These are phyloP conservation scores for Zymoseptoria passerinii DNA, from an alignment of 2,329 filamentous ascomycete species.

Conservation along the genomic window DNA sequence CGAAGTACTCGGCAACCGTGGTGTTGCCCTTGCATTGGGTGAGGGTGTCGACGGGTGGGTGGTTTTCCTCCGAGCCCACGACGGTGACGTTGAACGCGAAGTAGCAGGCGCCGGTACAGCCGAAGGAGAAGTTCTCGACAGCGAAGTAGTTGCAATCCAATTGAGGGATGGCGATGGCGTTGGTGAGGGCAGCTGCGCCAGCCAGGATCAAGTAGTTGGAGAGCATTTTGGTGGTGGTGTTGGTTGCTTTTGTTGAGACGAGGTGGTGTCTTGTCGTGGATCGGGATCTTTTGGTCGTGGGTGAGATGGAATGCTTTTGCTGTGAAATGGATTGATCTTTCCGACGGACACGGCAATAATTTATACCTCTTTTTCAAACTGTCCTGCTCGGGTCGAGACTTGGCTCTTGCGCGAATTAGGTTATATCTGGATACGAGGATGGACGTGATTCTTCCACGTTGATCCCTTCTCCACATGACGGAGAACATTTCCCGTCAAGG, in stretches of 20 bases:
- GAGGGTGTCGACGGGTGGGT: slow-evolving; percentile 11
- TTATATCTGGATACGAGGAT: neutral
- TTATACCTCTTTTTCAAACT: neutral
- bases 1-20: slow-evolving; percentile 7
- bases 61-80: slow-evolving; percentile 8
- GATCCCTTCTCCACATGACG: neutral
- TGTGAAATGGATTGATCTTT: neutral
- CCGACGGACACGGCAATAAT: neutral
- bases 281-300: neutral
- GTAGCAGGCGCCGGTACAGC: slow-evolving; percentile 19
- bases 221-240: slow-evolving; percentile 13
- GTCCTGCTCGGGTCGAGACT: neutral
- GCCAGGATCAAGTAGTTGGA: slow-evolving; percentile 13
- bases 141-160: slow-evolving; percentile 9
- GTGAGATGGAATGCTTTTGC: neutral
- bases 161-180: slow-evolving; percentile 2
- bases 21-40: slow-evolving; percentile 15
- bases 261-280: neutral
- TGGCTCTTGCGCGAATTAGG: neutral
- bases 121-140: slow-evolving; percentile 21
- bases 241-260: neutral
- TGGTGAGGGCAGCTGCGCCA: slow-evolving; percentile 13
- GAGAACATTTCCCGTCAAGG: neutral
- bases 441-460: neutral
- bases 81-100: slow-evolving; percentile 18